Conservation (phyloP, 116 monocot genomes). For the Trichopus zeylanicus region DNA sequence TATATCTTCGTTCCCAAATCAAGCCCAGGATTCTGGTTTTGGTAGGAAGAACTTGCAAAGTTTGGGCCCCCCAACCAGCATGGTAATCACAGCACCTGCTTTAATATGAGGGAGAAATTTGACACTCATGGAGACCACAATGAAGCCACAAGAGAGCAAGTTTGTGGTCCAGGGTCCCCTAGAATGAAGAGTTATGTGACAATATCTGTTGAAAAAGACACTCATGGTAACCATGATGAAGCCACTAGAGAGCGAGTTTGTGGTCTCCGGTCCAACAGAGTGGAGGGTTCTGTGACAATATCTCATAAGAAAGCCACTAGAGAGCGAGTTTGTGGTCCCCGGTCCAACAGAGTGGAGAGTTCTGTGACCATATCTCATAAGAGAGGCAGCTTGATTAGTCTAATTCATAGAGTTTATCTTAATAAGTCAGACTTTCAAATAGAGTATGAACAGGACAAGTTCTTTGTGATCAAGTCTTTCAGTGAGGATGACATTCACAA, state of each 20-base stretch:
- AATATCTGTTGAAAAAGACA: background rate
- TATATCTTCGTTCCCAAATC: constrained; percentile 8
- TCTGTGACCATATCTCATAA: constrained; percentile 8
- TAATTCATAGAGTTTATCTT: constrained; percentile 22
- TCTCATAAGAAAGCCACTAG: constrained; percentile 9
- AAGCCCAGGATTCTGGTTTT: constrained; percentile 8
- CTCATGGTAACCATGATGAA: constrained; percentile 3
- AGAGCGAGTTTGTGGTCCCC: constrained; percentile 45
- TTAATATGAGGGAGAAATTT: constrained; percentile 11
- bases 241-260: constrained; percentile 20
- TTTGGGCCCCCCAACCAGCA: constrained; percentile 3
- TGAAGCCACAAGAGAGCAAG: background rate
- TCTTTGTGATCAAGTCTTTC: constrained; percentile 83
- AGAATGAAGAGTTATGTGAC: no score
- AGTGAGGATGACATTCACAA: constrained; percentile 71
- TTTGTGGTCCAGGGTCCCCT: no score
- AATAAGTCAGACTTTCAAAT: constrained; percentile 47
- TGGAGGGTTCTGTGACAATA: constrained; percentile 10
- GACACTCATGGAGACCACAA: no score
- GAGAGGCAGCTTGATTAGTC: constrained; percentile 5
- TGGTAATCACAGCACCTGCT: background rate
- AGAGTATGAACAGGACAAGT: constrained; percentile 52
- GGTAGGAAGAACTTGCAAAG: constrained; percentile 10
- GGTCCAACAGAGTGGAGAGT: constrained; percentile 21
- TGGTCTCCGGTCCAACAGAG: constrained; percentile 44